Percentiles rank a stretch among this genome's conserved stretches.
Evolutionary conservation across 1,284 basidiomycete species (phyloP).

Genomic region (Irpex sp.): DNA sequence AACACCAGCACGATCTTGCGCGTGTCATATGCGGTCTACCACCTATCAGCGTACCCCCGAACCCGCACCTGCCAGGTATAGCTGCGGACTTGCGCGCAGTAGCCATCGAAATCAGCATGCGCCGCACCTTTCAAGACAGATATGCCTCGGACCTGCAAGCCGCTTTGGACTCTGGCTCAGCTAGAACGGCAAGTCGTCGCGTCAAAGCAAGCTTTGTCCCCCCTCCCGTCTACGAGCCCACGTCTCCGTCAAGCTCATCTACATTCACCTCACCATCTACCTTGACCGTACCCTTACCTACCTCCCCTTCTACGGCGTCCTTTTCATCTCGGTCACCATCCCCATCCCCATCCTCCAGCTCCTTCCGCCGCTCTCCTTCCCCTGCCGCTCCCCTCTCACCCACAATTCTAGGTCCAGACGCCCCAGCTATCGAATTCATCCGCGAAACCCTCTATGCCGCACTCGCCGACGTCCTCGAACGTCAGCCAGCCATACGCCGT

Average conservation of each 20-base stretch:
- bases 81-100: constrained; percentile 72
- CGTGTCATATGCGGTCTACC: constrained; percentile 67
- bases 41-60: constrained; percentile 33
- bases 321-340: constrained; percentile 22
- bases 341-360: constrained; percentile 14
- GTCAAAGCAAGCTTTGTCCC: constrained; percentile 63
- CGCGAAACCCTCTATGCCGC: constrained; percentile 80
- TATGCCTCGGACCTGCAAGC: constrained; percentile 70
- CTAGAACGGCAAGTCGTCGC: constrained; percentile 21
- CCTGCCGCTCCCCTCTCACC: constrained; percentile 29
- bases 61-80: constrained; percentile 47
- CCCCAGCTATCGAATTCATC: constrained; percentile 67
- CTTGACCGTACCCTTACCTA: constrained; percentile 4
- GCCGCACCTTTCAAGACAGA: constrained; percentile 75
- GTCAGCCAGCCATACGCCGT: constrained; percentile 42
- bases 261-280: constrained; percentile 4
- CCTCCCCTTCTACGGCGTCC: constrained; percentile 14
- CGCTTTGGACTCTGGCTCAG: constrained; percentile 56
- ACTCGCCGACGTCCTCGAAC: constrained; percentile 60
- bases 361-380: not conserved
- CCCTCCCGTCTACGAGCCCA: constrained; percentile 57
- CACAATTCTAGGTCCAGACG: constrained; percentile 43
- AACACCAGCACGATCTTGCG: constrained; percentile 74
- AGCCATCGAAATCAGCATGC: constrained; percentile 74
- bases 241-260: constrained; percentile 15